Evolutionary conservation across 1,139 yeast species (phyloP), one percentile per base, ranked within the genome.

Genomic region (Diutina rugosa): DNA sequence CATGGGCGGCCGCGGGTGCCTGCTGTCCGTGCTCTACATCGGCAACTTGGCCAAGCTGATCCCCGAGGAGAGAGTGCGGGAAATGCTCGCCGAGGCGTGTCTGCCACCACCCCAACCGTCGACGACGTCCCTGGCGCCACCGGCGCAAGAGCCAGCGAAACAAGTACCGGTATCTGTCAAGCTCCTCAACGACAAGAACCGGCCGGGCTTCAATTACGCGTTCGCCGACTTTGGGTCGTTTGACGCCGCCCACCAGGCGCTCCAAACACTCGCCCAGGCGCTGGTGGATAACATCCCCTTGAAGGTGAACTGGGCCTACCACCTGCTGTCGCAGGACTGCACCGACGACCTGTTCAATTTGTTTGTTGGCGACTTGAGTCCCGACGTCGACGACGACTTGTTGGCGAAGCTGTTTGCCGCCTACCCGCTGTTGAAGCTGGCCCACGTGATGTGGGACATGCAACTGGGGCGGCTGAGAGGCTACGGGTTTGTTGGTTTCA

Each of bases 371-470:
- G 97, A 90, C 68, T 77, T 90, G 63, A 83, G 90, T 46, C 78
- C 87, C 10, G 96, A 90, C 63, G 86, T 90, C 47, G 85, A 87
- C 65, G 97, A 90, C 68, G 95, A 87, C 62, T 69, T 80, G 21
- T 76, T 90, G 61, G 75, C 74, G 56, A 72, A 69, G 54, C 78
- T 87, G 7, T 90, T 90, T 66, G 63, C 74, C n/a, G 73, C 73
- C 57, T 87, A 81, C 67, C 74, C 74, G 26, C 79, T 90, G 4
- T 73, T 87, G 64, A 74, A 82, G 56, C 95, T 89, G 67, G 97
- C 96, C 18, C 91, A 90, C 63, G 96, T 90, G 47, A 90, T 90
- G 96, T 90, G 97, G 97, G 97, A 90, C 69, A 89, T 89, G 95
- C 91, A 87, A 67, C 87, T 95, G 28, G 91, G 95, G 46, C 76